phyloP scores from a whole-genome alignment of 2,329 filamentous ascomycete species.

The Ilyonectria robusta region DNA sequence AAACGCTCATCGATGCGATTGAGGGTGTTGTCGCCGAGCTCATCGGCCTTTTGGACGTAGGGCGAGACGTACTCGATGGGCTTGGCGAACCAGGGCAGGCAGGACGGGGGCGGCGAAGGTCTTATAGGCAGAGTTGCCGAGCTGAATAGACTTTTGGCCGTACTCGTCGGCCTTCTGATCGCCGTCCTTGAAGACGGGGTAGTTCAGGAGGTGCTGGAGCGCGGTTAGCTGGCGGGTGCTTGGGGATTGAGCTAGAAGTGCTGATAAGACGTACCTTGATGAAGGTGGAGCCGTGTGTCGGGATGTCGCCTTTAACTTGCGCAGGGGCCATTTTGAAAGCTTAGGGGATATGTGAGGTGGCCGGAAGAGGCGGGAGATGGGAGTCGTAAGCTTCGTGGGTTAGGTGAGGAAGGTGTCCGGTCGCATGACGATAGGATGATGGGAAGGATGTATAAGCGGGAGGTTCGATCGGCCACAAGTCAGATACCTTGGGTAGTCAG shows the following conservation, averaged over 20 bases:
- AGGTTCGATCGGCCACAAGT: background rate
- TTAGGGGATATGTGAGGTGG: background rate
- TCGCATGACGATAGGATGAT: background rate
- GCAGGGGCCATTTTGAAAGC: slow-evolving; percentile 53
- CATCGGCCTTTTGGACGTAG: slow-evolving; percentile 87
- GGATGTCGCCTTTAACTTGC: slow-evolving; percentile 67
- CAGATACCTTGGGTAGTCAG: background rate
- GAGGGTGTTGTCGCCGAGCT: slow-evolving; percentile 80
- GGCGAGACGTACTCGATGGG: slow-evolving; percentile 88
- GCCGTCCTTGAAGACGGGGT: slow-evolving; percentile 85
- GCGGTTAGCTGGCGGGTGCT: slow-evolving; percentile 6
- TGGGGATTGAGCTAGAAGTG: slow-evolving; percentile 2
- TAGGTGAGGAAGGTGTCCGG: background rate
- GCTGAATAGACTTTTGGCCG: slow-evolving; percentile 84
- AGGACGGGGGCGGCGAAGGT: slow-evolving; percentile 84
- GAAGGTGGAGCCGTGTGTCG: slow-evolving; percentile 64
- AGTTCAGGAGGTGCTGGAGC: slow-evolving; percentile 83
- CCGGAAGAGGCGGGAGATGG: slow-evolving; percentile 19
- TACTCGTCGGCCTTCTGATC: slow-evolving; percentile 85
- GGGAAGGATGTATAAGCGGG: background rate
- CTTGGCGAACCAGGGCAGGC: slow-evolving; percentile 76
- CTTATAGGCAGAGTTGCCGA: slow-evolving; percentile 82
- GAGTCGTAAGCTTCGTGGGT: background rate
- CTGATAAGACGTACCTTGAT: slow-evolving; percentile 57
- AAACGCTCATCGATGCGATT: slow-evolving; percentile 78